These are phyloP conservation scores for Sideroxylon spinosum DNA, from an alignment of 179 eudicot genomes.

Conservation along the genomic window DNA sequence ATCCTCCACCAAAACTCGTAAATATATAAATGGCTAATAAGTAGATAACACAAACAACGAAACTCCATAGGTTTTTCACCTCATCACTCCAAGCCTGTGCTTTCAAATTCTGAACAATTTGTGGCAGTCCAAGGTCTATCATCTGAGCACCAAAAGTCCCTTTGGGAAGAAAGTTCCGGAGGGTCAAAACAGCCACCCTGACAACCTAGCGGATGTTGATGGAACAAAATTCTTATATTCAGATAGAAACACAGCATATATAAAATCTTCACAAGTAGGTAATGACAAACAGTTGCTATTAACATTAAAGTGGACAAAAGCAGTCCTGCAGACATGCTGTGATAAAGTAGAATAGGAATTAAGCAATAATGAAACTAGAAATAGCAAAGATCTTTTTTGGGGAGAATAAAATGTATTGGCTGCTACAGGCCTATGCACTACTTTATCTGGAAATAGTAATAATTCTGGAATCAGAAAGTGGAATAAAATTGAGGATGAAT, in stretches of 20 bases:
- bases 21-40: neutral
- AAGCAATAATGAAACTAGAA: neutral
- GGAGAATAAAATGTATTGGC: neutral
- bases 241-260: neutral
- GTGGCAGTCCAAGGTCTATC: constrained; percentile 86
- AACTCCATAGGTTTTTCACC: constrained; percentile 42
- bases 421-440: neutral
- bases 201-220: constrained; percentile 55
- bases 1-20: neutral
- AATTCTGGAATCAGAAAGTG: neutral
- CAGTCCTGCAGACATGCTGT: neutral
- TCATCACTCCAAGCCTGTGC: constrained; percentile 47
- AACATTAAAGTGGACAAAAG: neutral
- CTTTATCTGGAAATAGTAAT: neutral
- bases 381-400: neutral
- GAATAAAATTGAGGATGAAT: neutral
- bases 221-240: constrained; percentile 7
- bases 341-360: neutral
- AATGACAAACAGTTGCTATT: neutral
- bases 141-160: constrained; percentile 86
- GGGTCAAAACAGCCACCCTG: constrained; percentile 75
- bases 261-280: neutral
- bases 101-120: constrained; percentile 58
- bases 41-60: neutral
- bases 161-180: constrained; percentile 78